phyloP scores from a whole-genome alignment of 345 rosid species.

The Hibiscus trionum region DNA sequence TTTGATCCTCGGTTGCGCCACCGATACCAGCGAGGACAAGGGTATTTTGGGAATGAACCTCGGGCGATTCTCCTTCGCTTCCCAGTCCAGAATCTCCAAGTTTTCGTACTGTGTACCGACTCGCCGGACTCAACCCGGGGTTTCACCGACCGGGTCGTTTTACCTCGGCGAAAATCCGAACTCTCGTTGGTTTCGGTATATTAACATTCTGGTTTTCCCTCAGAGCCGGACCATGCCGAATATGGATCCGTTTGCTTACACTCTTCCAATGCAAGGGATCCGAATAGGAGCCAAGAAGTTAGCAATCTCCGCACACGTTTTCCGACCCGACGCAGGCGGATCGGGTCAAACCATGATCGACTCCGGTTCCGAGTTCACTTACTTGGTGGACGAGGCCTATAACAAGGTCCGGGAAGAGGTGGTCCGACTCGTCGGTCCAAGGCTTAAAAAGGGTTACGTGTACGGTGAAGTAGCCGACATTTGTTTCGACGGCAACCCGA shows the following conservation, averaged over 20 bases:
- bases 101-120: conserved; percentile 77
- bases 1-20: conserved; percentile 66
- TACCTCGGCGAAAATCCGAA: conserved; percentile 68
- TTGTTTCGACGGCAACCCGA: conserved; percentile 49
- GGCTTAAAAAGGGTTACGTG: conserved; percentile 52
- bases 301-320: conserved; percentile 36
- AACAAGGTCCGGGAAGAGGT: conserved; percentile 50
- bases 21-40: conserved; percentile 44
- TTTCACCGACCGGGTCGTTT: conserved; percentile 54
- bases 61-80: conserved; percentile 74
- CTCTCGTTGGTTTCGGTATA: conserved; percentile 43
- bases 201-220: conserved; percentile 40
- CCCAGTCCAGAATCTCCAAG: conserved; percentile 66
- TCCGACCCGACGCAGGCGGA: conserved; percentile 67
- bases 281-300: conserved; percentile 42
- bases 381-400: conserved; percentile 75
- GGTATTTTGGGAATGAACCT: conserved; percentile 92
- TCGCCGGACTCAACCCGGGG: conserved; percentile 26
- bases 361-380: conserved; percentile 86
- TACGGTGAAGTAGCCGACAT: conserved; percentile 62
- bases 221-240: conserved; percentile 62
- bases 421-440: conserved; percentile 47
- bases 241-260: conserved; percentile 74
- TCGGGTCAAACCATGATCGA: conserved; percentile 90
- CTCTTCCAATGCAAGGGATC: conserved; percentile 63